phyloP scores from a whole-genome alignment of 768 basidiomycete genomes.

The Rhodosporidiobolus sp. region DNA sequence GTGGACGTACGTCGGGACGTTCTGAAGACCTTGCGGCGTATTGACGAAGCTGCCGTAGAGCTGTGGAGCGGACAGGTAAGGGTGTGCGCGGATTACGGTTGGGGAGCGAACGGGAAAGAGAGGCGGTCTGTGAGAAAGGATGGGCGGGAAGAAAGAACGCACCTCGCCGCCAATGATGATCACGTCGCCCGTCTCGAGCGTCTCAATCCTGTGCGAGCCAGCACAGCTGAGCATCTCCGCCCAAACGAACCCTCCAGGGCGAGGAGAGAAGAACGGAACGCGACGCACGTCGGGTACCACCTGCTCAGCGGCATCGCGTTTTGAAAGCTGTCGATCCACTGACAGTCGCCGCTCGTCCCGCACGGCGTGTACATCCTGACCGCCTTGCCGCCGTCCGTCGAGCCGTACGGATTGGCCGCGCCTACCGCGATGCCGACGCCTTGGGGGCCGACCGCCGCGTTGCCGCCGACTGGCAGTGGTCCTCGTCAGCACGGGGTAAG shows the following conservation, averaged over 20 bases:
- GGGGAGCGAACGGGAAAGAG: background rate
- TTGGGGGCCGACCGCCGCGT: constrained; percentile 38
- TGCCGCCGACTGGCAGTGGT: constrained; percentile 28
- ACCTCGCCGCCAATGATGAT: constrained; percentile 54
- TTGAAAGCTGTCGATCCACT: constrained; percentile 50
- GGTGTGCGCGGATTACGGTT: no score
- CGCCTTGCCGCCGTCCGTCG: constrained; percentile 60
- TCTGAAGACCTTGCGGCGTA: constrained; percentile 55
- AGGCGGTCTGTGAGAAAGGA: background rate
- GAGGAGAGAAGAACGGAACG: no score
- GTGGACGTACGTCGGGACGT: constrained; percentile 70
- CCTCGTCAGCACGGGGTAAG: background rate
- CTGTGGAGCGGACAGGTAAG: background rate
- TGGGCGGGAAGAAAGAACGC: background rate
- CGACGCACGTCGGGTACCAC: constrained; percentile 69
- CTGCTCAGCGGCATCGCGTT: constrained; percentile 45
- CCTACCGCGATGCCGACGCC: constrained; percentile 36
- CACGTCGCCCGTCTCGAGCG: constrained; percentile 69
- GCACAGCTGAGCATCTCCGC: no score
- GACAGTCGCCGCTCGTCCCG: constrained; percentile 59
- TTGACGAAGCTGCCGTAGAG: constrained; percentile 71
- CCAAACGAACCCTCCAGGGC: no score
- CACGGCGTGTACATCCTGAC: constrained; percentile 62
- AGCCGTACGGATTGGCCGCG: constrained; percentile 58
- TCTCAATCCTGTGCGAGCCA: constrained; percentile 53